Base-by-base conservation (phyloP, 2,329 filamentous ascomycete species). In the Aspergillus tanneri region DNA sequence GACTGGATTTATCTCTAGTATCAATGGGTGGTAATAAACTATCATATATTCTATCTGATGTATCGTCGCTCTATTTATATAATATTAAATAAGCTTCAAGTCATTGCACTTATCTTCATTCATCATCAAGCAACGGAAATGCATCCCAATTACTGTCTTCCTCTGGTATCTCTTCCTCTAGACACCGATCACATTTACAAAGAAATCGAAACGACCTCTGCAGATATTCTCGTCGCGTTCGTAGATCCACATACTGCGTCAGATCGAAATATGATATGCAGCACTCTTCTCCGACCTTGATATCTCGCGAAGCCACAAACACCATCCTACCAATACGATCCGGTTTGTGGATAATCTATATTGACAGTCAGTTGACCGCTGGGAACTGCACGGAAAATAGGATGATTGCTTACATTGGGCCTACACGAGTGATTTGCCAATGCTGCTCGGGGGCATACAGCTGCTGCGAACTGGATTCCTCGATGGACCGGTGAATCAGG, bases 191-290 rank as follows among this genome's bases (percentile, higher is more conserved):
- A 43, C 64, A 67, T 10, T 53, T 50, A 39, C 64, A 67, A 1
- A 59, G 38, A 27, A 67, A 67, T n/a, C 58, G 50, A 21, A 67
- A 67, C 0, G 62, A 56, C 4, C 43, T 50, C 14, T 56, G 55
- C 3, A 67, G 52, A 52, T 61, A 61, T 0, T 57, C 55, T 4
- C 63, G 53, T 4, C 64, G 60, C 2, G 50, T 50, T 12, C 37
- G 36, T 2, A 65, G 28, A 12, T 57, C 54, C 1, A 44, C 50
- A 24, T 54, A 45, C 34, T 56, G 45, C 2, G 58, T 58, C 19
- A 67, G 23, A 24, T 67, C 64, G 32, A 67, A 67, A 27, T 67
- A 67, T 0, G 65, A 59, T 24, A 67, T 67, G 30, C 64, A 67
- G 41, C 65, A 67, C 52, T 67, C 65, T 25, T 67, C 61, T 1